Percentiles rank a stretch among this genome's conserved stretches.
phyloP scores from a whole-genome alignment of 176 grass and related monocot genomes.

The Canna indica region DNA sequence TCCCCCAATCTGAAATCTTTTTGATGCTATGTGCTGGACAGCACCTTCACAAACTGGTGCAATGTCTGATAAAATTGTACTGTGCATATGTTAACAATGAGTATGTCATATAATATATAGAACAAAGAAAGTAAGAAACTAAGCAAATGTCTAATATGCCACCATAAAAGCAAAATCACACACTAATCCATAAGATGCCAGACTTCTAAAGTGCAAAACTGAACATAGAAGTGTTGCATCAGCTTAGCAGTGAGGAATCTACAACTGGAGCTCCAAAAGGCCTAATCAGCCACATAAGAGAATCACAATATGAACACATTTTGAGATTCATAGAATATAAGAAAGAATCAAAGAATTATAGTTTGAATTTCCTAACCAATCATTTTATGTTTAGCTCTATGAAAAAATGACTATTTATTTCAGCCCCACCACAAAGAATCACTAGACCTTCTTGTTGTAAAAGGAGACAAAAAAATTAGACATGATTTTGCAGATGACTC shows the following conservation, averaged over 20 bases:
- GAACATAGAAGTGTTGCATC: neutral
- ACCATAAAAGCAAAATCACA: neutral
- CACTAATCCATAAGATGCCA: neutral
- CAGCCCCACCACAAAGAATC: too few relatives aligned
- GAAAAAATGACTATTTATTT: too few relatives aligned
- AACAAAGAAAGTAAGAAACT: neutral
- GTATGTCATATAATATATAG: neutral
- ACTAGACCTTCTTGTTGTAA: too few relatives aligned
- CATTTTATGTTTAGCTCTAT: neutral
- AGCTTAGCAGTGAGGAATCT: neutral
- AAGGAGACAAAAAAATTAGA: too few relatives aligned
- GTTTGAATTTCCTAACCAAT: neutral
- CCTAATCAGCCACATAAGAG: neutral
- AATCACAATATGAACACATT: neutral
- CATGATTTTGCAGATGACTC: too few relatives aligned
- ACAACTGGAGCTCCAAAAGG: neutral
- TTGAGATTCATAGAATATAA: neutral
- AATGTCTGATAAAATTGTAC: conserved; percentile 51
- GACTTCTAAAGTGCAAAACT: neutral
- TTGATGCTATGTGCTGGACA: conserved; percentile 86
- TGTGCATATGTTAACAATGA: neutral
- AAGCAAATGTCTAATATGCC: neutral
- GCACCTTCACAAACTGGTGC: conserved; percentile 94
- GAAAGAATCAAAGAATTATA: neutral
- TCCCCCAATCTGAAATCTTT: conserved; percentile 86